Evolutionary conservation across 2,329 filamentous ascomycete genomes (phyloP).

Genomic region (Fusarium sp.): DNA sequence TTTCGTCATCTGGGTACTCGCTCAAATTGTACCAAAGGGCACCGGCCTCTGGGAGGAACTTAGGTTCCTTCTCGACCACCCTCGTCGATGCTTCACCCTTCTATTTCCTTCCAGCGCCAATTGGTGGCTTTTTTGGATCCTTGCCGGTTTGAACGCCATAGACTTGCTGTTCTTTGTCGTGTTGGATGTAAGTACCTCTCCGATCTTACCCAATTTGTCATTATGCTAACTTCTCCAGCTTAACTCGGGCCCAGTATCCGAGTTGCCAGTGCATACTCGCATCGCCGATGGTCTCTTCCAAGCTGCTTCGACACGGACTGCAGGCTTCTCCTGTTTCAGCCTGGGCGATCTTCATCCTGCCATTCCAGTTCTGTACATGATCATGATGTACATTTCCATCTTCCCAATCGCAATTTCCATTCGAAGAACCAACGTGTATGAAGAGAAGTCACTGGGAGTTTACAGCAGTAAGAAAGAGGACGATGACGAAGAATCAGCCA

Average conservation of each 20-base stretch:
- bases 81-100: constrained; percentile 94
- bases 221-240: constrained; percentile 64
- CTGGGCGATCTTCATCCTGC: constrained; percentile 85
- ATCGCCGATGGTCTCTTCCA: constrained; percentile 92
- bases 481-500: constrained; percentile 61
- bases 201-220: not conserved
- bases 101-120: constrained; percentile 91
- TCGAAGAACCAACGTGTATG: constrained; percentile 94
- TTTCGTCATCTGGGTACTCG: constrained; percentile 88
- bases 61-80: constrained; percentile 91
- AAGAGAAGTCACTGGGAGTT: constrained; percentile 87
- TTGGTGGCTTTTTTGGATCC: constrained; percentile 94
- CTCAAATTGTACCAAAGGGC: constrained; percentile 72
- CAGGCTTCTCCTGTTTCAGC: constrained; percentile 87
- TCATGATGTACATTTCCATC: constrained; percentile 99
- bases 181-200: constrained; percentile 76
- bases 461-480: constrained; percentile 67
- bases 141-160: constrained; percentile 83
- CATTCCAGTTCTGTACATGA: constrained; percentile 91
- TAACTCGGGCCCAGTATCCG: constrained; percentile 75
- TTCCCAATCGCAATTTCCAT: constrained; percentile 97
- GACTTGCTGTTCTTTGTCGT: constrained; percentile 94
- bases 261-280: constrained; percentile 78
- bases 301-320: constrained; percentile 88
- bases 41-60: constrained; percentile 90